Conservation (phyloP, 148 eudicot genomes). For the Nepenthes gracilis region DNA sequence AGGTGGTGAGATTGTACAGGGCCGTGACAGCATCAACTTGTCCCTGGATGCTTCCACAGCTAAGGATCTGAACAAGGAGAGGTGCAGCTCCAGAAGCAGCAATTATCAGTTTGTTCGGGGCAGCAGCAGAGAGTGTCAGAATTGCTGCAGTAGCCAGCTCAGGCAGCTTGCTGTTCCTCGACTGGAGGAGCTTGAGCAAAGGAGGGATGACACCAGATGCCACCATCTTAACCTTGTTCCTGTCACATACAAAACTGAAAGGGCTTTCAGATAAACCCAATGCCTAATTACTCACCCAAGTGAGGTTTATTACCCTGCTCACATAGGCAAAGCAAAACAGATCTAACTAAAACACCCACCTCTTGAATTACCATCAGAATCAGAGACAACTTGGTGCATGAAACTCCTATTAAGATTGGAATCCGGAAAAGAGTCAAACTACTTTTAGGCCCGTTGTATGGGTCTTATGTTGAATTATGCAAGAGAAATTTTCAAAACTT, state of each 20-base stretch:
- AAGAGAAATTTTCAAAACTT: too few species aligned
- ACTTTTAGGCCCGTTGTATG: too few species aligned
- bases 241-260: slow-evolving; percentile 9
- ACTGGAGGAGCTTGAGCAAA: slow-evolving; percentile 51
- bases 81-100: slow-evolving; percentile 41
- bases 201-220: slow-evolving; percentile 59
- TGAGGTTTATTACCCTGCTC: too few species aligned
- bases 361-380: too few species aligned
- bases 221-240: slow-evolving; percentile 61
- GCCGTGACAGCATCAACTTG: slow-evolving; percentile 71
- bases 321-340: too few species aligned
- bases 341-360: too few species aligned
- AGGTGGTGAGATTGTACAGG: slow-evolving; percentile 50
- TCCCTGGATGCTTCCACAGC: slow-evolving; percentile 50
- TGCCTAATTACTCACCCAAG: too few species aligned
- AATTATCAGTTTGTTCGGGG: slow-evolving; percentile 41
- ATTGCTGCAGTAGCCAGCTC: slow-evolving; percentile 68
- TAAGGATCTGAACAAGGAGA: slow-evolving; percentile 50
- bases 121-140: slow-evolving; percentile 45
- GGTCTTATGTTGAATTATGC: too few species aligned
- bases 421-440: too few species aligned
- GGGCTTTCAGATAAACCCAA: neutral
- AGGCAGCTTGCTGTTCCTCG: slow-evolving; percentile 27
- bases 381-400: too few species aligned
- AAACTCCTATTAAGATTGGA: too few species aligned